Conservation (phyloP, 2,329 filamentous ascomycete genomes). For the Exophiala mesophila region DNA sequence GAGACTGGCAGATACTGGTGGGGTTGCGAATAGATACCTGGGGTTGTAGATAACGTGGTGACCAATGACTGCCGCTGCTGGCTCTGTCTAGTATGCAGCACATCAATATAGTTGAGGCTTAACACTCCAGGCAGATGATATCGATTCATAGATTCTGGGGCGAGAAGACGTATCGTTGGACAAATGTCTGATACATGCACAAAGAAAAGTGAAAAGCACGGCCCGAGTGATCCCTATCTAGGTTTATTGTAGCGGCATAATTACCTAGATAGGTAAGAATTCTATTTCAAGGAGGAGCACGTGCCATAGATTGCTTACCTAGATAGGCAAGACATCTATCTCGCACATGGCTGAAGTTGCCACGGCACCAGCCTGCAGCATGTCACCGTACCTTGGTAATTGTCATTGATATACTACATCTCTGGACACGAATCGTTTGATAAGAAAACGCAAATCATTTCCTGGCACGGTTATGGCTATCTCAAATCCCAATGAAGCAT, state of each 20-base stretch:
- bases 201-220: not conserved
- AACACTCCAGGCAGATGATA: not conserved
- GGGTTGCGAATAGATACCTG: not conserved
- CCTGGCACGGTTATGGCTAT: not conserved
- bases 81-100: not conserved
- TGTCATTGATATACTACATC: not conserved
- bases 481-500: constrained; percentile 1
- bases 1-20: not conserved
- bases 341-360: not conserved
- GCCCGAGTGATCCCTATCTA: not conserved
- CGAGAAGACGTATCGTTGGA: not conserved
- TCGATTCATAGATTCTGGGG: not conserved
- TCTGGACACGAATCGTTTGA: not conserved
- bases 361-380: not conserved
- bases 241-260: constrained; percentile 1
- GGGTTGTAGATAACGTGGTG: not conserved
- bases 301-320: not conserved
- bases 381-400: not conserved
- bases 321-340: too few relatives aligned
- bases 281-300: not conserved
- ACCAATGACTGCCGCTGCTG: not conserved
- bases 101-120: not conserved
- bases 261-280: constrained; percentile 1
- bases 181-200: constrained; percentile 1
- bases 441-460: not conserved